Conservation (phyloP, 768 basidiomycete genomes). For the Pleurotus sapidus region DNA sequence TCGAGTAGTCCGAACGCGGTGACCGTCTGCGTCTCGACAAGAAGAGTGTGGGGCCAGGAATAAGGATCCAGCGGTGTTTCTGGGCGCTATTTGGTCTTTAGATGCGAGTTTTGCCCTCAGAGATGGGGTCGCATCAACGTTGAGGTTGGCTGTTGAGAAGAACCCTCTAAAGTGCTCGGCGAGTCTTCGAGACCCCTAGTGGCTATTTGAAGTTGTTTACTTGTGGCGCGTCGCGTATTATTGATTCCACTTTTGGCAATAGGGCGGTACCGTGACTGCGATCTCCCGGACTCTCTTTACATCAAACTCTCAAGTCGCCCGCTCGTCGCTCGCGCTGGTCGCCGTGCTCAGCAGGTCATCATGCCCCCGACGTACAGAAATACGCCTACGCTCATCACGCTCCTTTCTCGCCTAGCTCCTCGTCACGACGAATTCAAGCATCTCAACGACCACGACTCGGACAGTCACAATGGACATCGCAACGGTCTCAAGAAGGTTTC, state of each 20-base stretch:
- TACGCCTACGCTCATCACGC: background rate
- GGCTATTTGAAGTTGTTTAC: background rate
- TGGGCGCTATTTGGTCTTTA: no score
- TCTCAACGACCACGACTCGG: background rate
- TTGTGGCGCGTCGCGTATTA: constrained; percentile 7
- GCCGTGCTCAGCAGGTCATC: constrained; percentile 3
- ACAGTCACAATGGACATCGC: background rate
- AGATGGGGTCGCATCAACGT: no score
- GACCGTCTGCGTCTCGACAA: no score
- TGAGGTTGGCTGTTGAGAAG: no score
- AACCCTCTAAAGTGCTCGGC: no score
- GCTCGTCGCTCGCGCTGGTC: constrained; percentile 10
- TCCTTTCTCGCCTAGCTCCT: background rate
- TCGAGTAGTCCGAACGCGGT: no score
- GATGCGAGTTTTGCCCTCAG: no score
- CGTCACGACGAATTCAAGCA: background rate
- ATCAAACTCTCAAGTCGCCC: background rate
- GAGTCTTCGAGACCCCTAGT: background rate
- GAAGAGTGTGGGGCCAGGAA: no score
- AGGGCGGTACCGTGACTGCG: no score
- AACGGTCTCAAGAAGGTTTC: background rate
- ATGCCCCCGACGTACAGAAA: background rate
- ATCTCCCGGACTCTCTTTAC: no score
- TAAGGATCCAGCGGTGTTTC: no score
- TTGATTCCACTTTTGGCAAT: background rate